phyloP scores from a whole-genome alignment of 306 rosid species.

The Fragaria ananassa region DNA sequence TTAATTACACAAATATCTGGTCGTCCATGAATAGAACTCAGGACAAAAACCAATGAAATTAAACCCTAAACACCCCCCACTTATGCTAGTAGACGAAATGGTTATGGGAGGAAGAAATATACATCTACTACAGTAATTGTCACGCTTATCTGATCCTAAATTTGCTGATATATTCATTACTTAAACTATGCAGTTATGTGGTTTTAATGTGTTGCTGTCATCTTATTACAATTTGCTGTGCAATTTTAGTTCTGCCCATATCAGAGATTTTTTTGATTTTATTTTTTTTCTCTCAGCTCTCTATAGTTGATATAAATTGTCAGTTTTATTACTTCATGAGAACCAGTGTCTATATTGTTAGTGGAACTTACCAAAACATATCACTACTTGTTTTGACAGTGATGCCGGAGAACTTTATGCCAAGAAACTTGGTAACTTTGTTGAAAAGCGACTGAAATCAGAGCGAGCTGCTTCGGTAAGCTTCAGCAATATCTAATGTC shows the following conservation, averaged over 20 bases:
- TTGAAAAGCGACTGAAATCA: slow-evolving; percentile 87
- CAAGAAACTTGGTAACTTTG: slow-evolving; percentile 86
- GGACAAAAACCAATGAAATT: too few species aligned
- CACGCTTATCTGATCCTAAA: background rate
- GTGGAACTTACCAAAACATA: slow-evolving; percentile 15
- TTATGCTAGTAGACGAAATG: background rate
- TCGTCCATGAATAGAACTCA: background rate
- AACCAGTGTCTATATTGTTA: slow-evolving; percentile 14
- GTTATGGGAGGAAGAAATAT: background rate
- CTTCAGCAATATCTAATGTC: slow-evolving; percentile 24
- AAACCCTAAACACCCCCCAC: background rate
- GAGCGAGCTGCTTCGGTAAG: slow-evolving; percentile 99
- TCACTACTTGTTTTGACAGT: slow-evolving; percentile 42
- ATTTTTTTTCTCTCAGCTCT: background rate
- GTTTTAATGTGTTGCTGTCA: background rate
- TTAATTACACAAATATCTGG: background rate
- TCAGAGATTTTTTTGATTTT: background rate
- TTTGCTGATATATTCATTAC: background rate
- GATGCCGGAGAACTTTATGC: slow-evolving; percentile 81
- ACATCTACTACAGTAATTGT: background rate
- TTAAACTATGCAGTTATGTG: background rate
- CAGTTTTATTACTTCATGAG: slow-evolving; percentile 3
- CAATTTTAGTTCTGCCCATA: background rate
- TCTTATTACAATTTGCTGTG: background rate
- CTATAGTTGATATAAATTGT: background rate